Base-by-base conservation (phyloP, 2,329 filamentous ascomycete genomes). In the Capronia americana region DNA sequence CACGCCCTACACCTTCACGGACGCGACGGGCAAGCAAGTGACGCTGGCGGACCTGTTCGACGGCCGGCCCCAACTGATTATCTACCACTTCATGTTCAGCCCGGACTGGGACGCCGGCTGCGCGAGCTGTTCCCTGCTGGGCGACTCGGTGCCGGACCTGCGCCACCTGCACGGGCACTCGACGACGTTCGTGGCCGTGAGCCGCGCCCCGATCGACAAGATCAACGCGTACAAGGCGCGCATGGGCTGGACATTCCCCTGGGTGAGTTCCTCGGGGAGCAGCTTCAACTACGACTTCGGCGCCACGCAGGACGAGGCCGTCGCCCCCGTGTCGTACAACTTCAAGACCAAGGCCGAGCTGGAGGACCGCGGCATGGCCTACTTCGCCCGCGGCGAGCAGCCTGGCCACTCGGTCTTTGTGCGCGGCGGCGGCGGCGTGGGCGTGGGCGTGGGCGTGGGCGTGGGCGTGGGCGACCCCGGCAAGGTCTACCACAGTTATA, bases 61-160 rank as follows among this genome's bases (percentile, higher is more conserved):
- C 38, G 71, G 71, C 28, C 74, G 71, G 34, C 63, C 71, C 8
- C 74, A 75, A 50, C 70, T 76, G 7, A 74, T 75, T 53, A 65
- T 83, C 41, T 82, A 82, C 69, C 80, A 83, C 72, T 83, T 82
- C 75, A 83, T 83, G 81, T 80, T 82, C 63, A 72, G 68, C 1
- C 78, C 78, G 1, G 71, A 74, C 12, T 69, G 74, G 4, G 75
- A 77, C 2, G 69, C 70, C 5, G 80, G 75, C 28, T 83, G 80
- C 64, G 65, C 72, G 17, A 79, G 78, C 4, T 83, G 79, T 70
- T 75, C 75, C 7, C 77, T 80, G 54, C 69, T 77, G 17, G 76
- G 74, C 41, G 80, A 83, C 41, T 74, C 77, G 51, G 71, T 82
- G 17, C 79, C 80, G 0, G 61, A 67, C 14, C 73, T 80, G 2